phyloP scores from a whole-genome alignment of 495 filamentous ascomycete species.

The Aspergillus baeticus region DNA sequence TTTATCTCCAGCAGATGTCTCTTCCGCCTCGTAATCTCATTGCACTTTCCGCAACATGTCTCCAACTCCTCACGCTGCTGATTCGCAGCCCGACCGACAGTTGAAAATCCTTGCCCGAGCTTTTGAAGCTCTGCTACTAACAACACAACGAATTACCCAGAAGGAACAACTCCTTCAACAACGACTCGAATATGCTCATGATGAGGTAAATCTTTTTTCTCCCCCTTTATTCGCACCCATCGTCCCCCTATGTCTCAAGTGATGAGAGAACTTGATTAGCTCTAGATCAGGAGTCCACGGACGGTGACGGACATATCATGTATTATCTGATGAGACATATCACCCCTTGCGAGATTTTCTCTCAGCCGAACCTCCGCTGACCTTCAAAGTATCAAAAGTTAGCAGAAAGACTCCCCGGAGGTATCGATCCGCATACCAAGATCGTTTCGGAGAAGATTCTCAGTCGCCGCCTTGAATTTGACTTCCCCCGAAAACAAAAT shows the following conservation, averaged over 20 bases:
- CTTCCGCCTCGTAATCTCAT: constrained; percentile 24
- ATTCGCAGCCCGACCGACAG: constrained; percentile 38
- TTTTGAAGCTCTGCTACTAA: constrained; percentile 50
- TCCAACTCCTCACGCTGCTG: constrained; percentile 32
- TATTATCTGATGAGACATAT: constrained; percentile 51
- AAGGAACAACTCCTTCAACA: constrained; percentile 44
- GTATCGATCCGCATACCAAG: constrained; percentile 35
- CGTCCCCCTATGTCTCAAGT: constrained; percentile 35
- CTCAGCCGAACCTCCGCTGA: constrained; percentile 6
- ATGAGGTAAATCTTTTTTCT: constrained; percentile 40
- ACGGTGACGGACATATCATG: constrained; percentile 51
- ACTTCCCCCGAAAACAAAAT: constrained; percentile 20
- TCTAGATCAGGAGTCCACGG: constrained; percentile 58
- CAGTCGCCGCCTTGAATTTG: constrained; percentile 15
- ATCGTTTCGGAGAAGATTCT: constrained; percentile 26
- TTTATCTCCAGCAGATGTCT: constrained; percentile 19
- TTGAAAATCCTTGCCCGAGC: constrained; percentile 43
- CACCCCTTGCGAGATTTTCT: not conserved
- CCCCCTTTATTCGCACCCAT: constrained; percentile 5
- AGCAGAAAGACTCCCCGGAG: constrained; percentile 28
- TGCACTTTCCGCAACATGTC: constrained; percentile 32
- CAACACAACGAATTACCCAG: constrained; percentile 43
- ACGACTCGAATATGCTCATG: constrained; percentile 40
- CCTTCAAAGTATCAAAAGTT: constrained; percentile 29
- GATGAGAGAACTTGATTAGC: constrained; percentile 55